phyloP scores from a whole-genome alignment of 2,329 filamentous ascomycete species.

The Pyrenophora tritici-repentis region DNA sequence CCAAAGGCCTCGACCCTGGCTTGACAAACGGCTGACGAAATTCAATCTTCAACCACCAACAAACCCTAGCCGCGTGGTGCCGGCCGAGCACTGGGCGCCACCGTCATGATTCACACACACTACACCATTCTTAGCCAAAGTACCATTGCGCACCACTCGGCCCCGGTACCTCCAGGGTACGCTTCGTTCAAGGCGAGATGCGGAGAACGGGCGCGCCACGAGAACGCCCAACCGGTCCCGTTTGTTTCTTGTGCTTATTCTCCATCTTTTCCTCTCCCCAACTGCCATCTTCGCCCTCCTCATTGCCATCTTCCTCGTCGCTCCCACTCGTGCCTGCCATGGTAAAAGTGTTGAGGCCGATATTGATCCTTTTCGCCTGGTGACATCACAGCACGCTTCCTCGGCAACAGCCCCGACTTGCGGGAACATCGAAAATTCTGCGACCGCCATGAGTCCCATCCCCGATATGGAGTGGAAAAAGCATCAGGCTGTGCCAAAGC shows the following conservation, averaged over 20 bases:
- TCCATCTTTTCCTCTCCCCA: slow-evolving; percentile 2
- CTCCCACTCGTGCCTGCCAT: slow-evolving; percentile 21
- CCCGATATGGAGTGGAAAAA: slow-evolving; percentile 16
- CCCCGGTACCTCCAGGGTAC: slow-evolving; percentile 14
- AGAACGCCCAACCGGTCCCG: slow-evolving; percentile 9
- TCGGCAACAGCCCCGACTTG: slow-evolving; percentile 21
- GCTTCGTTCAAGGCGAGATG: slow-evolving; percentile 32
- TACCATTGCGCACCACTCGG: slow-evolving; percentile 23
- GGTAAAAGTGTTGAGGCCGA: slow-evolving; percentile 22
- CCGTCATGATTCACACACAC: slow-evolving; percentile 18
- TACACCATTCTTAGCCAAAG: slow-evolving; percentile 21
- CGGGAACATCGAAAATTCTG: slow-evolving; percentile 21
- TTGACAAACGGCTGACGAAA: slow-evolving; percentile 12
- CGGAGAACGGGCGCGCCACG: slow-evolving; percentile 28
- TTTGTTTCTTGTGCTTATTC: slow-evolving; percentile 9
- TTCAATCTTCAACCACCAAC: slow-evolving; percentile 1
- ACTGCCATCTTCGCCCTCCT: background rate
- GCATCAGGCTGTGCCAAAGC: slow-evolving; percentile 34
- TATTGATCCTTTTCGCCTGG: slow-evolving; percentile 17
- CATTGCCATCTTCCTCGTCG: background rate
- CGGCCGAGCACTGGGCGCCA: slow-evolving; percentile 15
- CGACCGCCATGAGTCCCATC: slow-evolving; percentile 27
- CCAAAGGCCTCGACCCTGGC: background rate
- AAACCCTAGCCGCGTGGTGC: slow-evolving; percentile 5
- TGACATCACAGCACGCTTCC: slow-evolving; percentile 31